phyloP scores from a whole-genome alignment of 495 filamentous ascomycete species.

The Penicillium argentinense region DNA sequence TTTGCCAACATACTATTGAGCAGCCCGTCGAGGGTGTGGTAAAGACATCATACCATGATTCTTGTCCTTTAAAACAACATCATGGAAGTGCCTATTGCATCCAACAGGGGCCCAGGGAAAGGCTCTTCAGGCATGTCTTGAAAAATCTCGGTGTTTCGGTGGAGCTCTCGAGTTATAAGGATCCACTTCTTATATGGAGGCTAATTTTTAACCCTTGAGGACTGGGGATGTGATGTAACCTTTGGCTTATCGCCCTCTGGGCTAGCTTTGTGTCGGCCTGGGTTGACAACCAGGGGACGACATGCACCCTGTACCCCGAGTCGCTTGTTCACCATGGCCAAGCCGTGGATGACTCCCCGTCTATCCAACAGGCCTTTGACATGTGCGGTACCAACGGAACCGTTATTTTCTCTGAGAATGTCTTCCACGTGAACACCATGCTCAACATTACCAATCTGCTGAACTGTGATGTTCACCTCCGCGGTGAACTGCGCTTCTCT shows the following conservation, averaged over 20 bases:
- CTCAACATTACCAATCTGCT: conserved; percentile 45
- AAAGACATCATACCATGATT: too few species aligned
- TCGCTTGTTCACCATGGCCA: conserved; percentile 12
- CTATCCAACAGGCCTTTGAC: conserved; percentile 42
- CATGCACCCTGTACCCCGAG: conserved; percentile 18
- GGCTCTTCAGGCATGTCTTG: too few species aligned
- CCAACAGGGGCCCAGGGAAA: too few species aligned
- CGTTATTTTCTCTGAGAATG: conserved; percentile 37
- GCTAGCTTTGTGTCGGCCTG: conserved; percentile 13
- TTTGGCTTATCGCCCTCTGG: conserved; percentile 11
- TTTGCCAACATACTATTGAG: too few species aligned
- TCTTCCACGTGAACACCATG: conserved; percentile 40
- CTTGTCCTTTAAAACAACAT: too few species aligned
- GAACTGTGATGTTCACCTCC: conserved; percentile 38
- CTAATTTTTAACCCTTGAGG: too few species aligned
- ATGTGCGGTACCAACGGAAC: conserved; percentile 40
- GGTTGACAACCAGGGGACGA: conserved; percentile 21
- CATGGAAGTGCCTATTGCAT: too few species aligned
- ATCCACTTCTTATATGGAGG: too few species aligned
- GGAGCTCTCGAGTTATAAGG: too few species aligned
- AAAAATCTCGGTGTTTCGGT: too few species aligned
- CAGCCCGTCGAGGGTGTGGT: too few species aligned
- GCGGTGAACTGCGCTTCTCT: conserved; percentile 38
- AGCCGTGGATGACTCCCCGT: conserved; percentile 37
- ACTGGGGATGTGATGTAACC: too few species aligned